These are phyloP conservation scores for Pythium graminicola DNA, from an alignment of 352 stramenopile species.

Conservation along the genomic window DNA sequence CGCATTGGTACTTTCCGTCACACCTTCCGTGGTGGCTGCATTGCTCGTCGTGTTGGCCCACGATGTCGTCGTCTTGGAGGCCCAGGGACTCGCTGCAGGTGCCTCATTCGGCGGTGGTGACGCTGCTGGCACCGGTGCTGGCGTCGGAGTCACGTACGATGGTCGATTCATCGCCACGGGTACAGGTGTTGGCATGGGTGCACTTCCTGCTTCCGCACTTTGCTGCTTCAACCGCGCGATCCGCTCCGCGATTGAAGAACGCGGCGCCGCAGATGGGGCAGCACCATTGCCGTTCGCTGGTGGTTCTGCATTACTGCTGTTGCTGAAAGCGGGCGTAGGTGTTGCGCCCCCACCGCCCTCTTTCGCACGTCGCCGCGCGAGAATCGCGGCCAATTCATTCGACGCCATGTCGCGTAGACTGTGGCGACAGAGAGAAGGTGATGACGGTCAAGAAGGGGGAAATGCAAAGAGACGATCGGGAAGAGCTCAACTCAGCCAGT, in stretches of 20 bases:
- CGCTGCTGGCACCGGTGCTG: neutral
- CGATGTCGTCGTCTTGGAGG: neutral
- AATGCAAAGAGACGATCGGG: conserved; percentile 13
- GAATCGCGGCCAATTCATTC: conserved; percentile 78
- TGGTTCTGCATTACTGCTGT: conserved; percentile 9
- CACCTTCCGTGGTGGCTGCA: conserved; percentile 9
- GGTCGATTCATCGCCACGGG: conserved; percentile 27
- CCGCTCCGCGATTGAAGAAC: conserved; percentile 64
- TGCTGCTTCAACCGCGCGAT: conserved; percentile 71
- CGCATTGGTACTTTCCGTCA: neutral
- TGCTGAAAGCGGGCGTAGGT: conserved; percentile 29
- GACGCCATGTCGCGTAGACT: conserved; percentile 39
- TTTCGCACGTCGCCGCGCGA: conserved; percentile 69
- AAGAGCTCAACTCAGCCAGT: conserved; percentile 1
- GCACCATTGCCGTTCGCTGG: neutral
- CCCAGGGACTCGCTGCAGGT: conserved; percentile 6
- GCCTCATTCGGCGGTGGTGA: neutral
- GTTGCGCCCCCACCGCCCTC: conserved; percentile 32
- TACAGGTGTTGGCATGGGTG: conserved; percentile 21
- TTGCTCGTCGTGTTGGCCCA: neutral
- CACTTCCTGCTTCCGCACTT: conserved; percentile 34
- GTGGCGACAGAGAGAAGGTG: neutral
- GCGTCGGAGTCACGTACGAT: neutral
- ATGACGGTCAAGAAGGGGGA: neutral
- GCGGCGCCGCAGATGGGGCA: conserved; percentile 4